Conservation (phyloP, 306 rosid species). For the Acmispon strigosus region DNA sequence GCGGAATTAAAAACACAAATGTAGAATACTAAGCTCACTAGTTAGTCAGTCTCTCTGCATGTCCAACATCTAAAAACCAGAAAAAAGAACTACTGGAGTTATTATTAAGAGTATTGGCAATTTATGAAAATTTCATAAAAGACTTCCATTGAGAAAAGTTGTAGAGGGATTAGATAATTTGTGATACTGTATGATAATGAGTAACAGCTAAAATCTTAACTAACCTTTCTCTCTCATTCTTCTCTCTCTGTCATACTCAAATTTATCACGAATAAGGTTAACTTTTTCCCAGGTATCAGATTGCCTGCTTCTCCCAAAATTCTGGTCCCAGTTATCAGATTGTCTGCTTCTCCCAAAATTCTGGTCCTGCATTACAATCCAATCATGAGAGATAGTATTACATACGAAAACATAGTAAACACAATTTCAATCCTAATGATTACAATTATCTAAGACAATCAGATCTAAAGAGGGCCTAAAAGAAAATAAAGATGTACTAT, state of each 20-base stretch:
- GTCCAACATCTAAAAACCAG: neutral
- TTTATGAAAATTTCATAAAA: neutral
- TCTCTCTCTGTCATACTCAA: constrained; percentile 87
- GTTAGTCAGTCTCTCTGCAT: no score
- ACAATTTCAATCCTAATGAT: constrained; percentile 1
- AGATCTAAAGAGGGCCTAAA: neutral
- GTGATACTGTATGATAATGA: neutral
- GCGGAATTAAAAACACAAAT: no score
- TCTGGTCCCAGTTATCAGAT: constrained; percentile 54
- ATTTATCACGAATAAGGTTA: constrained; percentile 74
- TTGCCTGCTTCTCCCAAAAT: constrained; percentile 42
- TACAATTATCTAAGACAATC: neutral
- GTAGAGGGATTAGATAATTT: neutral
- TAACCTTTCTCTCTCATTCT: constrained; percentile 90
- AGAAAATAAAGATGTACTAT: neutral
- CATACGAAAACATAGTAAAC: neutral
- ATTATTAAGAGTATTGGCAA: neutral
- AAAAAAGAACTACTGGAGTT: neutral
- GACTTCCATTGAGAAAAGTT: neutral
- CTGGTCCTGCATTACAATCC: constrained; percentile 46
- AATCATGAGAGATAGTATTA: constrained; percentile 15
- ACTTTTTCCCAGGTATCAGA: constrained; percentile 64
- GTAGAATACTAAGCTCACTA: no score
- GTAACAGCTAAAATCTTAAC: constrained; percentile 17
- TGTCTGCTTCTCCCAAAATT: constrained; percentile 42